These are phyloP conservation scores for Lactarius trivialis DNA, from an alignment of 768 basidiomycete genomes.

Conservation along the genomic window DNA sequence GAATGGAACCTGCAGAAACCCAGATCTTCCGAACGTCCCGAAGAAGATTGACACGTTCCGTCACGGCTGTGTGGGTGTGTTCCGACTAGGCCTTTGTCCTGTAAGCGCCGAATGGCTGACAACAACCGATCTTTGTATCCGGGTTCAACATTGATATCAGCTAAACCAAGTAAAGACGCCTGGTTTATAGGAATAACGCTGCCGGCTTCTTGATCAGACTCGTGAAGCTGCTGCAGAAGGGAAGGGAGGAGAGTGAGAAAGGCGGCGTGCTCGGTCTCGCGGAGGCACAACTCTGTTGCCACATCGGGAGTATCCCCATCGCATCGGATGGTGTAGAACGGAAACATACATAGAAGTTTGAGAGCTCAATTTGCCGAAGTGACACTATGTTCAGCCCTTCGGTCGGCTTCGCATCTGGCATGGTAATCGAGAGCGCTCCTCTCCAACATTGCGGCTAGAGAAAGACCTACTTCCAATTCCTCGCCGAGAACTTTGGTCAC, in stretches of 20 bases:
- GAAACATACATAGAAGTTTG: constrained; percentile 35
- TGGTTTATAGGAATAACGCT: constrained; percentile 40
- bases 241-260: constrained; percentile 68
- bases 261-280: constrained; percentile 52
- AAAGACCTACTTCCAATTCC: constrained; percentile 50
- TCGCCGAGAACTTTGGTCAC: constrained; percentile 48
- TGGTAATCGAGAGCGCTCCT: constrained; percentile 59
- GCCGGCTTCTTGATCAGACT: constrained; percentile 36
- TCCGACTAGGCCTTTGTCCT: constrained; percentile 34
- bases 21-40: constrained; percentile 52
- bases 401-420: constrained; percentile 52
- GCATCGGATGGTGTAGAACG: constrained; percentile 42
- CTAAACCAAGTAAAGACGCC: constrained; percentile 42
- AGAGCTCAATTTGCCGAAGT: constrained; percentile 40
- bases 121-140: constrained; percentile 46
- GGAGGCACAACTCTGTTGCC: constrained; percentile 48
- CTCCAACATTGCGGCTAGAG: constrained; percentile 50
- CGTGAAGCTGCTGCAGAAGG: constrained; percentile 43
- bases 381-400: constrained; percentile 47
- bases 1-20: constrained; percentile 44
- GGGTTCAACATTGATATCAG: constrained; percentile 48
- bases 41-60: constrained; percentile 41
- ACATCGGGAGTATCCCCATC: constrained; percentile 71
- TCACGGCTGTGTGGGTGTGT: constrained; percentile 34
- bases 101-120: constrained; percentile 39